Conservation (phyloP, 2,329 filamentous ascomycete genomes). For the Dothistroma pini region DNA sequence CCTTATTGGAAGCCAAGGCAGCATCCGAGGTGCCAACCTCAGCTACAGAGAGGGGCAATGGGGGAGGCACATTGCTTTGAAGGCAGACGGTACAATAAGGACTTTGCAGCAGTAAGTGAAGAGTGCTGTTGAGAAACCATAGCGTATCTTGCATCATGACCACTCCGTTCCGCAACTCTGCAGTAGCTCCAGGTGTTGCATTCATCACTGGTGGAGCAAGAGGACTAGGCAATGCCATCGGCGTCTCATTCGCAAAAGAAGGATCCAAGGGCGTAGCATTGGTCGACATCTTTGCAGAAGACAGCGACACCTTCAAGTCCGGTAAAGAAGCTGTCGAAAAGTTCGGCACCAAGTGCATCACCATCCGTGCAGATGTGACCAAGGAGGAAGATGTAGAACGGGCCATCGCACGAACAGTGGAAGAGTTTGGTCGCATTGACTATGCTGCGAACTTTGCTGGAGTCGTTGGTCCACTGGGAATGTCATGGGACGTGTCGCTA, state of each 20-base stretch:
- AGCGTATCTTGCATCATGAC: constrained; percentile 5
- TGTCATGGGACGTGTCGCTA: constrained; percentile 32
- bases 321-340: constrained; percentile 25
- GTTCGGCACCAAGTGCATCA: constrained; percentile 26
- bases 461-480: constrained; percentile 30
- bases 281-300: constrained; percentile 26
- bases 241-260: constrained; percentile 28
- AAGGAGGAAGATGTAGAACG: constrained; percentile 34
- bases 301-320: constrained; percentile 19
- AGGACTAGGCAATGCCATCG: constrained; percentile 28
- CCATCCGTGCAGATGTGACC: constrained; percentile 30
- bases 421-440: constrained; percentile 39
- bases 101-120: not conserved
- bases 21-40: not conserved
- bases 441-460: constrained; percentile 40
- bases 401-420: constrained; percentile 34
- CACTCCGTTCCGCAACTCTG: constrained; percentile 19
- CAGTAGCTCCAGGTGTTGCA: constrained; percentile 28
- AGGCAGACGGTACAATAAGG: not conserved
- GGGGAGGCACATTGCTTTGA: not conserved
- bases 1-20: not conserved
- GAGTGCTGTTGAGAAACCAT: not conserved
- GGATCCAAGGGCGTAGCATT: constrained; percentile 26
- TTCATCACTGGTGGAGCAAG: constrained; percentile 30
- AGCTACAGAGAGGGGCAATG: not conserved